phyloP scores from a whole-genome alignment of 306 rosid genomes.

The Luffa aegyptiaca region DNA sequence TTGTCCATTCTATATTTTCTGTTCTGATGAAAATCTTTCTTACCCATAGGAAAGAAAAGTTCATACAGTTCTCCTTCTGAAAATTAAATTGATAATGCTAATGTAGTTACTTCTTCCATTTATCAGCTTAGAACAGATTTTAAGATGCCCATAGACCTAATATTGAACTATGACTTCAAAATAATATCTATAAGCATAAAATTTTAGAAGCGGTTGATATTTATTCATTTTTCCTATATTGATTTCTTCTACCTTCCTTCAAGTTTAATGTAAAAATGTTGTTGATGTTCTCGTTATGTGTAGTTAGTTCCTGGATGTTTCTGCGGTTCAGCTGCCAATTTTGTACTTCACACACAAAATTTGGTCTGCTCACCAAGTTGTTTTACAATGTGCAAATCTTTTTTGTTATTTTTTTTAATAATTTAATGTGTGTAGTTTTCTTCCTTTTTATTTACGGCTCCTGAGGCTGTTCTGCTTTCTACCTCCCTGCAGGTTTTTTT shows the following conservation, averaged over 20 bases:
- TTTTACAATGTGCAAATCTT: background rate
- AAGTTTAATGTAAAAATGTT: background rate
- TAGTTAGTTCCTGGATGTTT: background rate
- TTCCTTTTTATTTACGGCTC: background rate
- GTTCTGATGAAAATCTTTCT: background rate
- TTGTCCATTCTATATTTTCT: background rate
- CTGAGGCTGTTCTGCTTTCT: background rate
- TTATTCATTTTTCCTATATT: background rate
- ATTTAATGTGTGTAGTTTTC: background rate
- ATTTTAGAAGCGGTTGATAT: background rate
- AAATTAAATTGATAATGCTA: background rate
- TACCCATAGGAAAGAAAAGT: background rate
- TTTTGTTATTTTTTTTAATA: background rate
- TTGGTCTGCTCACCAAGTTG: background rate
- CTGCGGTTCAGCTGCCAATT: background rate
- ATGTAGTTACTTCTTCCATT: background rate
- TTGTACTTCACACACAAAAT: background rate
- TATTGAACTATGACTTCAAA: background rate
- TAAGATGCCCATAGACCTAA: background rate
- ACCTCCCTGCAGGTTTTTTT: slow-evolving; percentile 67
- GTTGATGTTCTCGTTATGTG: background rate
- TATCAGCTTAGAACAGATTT: background rate
- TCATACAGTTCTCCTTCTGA: background rate
- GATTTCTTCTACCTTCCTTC: background rate
- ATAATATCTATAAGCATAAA: background rate